Evolutionary conservation across 495 filamentous ascomycete genomes (phyloP).

Genomic region (Polyplosphaeria fusca): DNA sequence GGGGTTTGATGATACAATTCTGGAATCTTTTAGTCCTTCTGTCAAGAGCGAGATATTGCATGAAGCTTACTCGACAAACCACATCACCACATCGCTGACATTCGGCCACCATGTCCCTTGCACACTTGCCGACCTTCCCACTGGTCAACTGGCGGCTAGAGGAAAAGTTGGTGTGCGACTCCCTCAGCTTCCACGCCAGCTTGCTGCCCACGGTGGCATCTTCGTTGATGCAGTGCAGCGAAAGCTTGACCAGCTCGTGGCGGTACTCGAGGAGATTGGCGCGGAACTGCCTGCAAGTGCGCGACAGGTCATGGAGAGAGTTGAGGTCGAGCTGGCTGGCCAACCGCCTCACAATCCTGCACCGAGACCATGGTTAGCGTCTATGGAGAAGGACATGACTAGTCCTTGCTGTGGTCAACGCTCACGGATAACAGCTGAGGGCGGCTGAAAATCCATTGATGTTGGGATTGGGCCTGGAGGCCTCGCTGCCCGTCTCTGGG

Average conservation of each 20-base stretch:
- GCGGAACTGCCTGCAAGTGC: conserved; percentile 75
- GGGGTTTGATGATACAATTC: conserved; percentile 84
- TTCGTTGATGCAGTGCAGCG: conserved; percentile 76
- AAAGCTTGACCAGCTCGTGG: conserved; percentile 63
- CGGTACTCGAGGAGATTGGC: conserved; percentile 73
- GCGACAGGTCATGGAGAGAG: conserved; percentile 73
- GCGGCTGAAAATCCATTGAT: conserved; percentile 69
- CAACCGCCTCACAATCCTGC: conserved; percentile 72
- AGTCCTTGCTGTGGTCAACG: conserved; percentile 26
- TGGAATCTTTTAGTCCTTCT: conserved; percentile 38
- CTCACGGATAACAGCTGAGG: conserved; percentile 87
- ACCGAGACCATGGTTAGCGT: conserved; percentile 24
- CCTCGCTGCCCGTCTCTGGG: conserved; percentile 27
- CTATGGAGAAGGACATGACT: conserved; percentile 16
- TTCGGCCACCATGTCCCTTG: conserved; percentile 76
- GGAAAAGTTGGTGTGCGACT: conserved; percentile 29
- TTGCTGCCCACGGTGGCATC: conserved; percentile 48
- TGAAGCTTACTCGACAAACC: conserved; percentile 65
- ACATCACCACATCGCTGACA: conserved; percentile 73
- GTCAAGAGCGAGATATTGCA: background rate
- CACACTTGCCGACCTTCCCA: conserved; percentile 71
- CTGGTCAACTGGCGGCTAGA: conserved; percentile 49
- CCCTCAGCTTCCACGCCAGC: conserved; percentile 31
- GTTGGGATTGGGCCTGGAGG: conserved; percentile 59
- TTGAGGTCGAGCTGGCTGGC: conserved; percentile 76